These are phyloP conservation scores for Suillus paluster DNA, from an alignment of 768 basidiomycete species.

Conservation along the genomic window DNA sequence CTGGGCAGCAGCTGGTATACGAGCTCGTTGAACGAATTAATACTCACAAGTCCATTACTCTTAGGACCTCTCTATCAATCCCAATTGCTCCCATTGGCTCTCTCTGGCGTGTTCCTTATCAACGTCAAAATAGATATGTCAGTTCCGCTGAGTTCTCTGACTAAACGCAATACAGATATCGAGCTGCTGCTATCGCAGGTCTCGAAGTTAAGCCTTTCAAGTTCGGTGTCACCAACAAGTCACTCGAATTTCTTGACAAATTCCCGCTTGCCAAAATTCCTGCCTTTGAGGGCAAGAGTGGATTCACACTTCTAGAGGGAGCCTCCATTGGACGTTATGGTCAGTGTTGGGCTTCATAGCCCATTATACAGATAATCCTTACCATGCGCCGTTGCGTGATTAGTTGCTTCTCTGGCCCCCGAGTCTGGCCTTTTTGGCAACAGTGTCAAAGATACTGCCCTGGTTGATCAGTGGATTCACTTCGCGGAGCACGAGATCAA, in stretches of 20 bases:
- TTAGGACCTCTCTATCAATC: neutral
- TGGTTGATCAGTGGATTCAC: conserved; percentile 37
- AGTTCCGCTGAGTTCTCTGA: conserved; percentile 11
- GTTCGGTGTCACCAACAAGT: conserved; percentile 26
- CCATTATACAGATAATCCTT: neutral
- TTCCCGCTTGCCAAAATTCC: conserved; percentile 35
- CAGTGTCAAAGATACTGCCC: conserved; percentile 23
- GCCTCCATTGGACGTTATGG: conserved; percentile 34
- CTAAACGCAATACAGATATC: conserved; percentile 23
- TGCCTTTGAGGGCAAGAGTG: conserved; percentile 27
- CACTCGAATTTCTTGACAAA: conserved; percentile 33
- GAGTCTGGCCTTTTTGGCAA: conserved; percentile 31
- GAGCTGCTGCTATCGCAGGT: conserved; percentile 25
- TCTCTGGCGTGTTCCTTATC: conserved; percentile 26
- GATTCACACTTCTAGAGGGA: conserved; percentile 32
- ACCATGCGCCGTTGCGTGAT: neutral
- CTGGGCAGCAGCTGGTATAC: neutral
- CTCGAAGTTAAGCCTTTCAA: conserved; percentile 27
- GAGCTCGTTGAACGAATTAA: neutral
- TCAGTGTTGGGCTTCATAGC: conserved; percentile 3
- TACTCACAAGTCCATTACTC: neutral
- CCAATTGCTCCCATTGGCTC: conserved; percentile 30
- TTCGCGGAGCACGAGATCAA: conserved; percentile 33
- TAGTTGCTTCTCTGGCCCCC: conserved; percentile 30
- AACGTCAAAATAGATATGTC: conserved; percentile 34